Percentiles rank a stretch among this genome's conserved stretches.
These are phyloP conservation scores for Tolypocladium paradoxum DNA, from an alignment of 2,329 filamentous ascomycete genomes.

Conservation along the genomic window DNA sequence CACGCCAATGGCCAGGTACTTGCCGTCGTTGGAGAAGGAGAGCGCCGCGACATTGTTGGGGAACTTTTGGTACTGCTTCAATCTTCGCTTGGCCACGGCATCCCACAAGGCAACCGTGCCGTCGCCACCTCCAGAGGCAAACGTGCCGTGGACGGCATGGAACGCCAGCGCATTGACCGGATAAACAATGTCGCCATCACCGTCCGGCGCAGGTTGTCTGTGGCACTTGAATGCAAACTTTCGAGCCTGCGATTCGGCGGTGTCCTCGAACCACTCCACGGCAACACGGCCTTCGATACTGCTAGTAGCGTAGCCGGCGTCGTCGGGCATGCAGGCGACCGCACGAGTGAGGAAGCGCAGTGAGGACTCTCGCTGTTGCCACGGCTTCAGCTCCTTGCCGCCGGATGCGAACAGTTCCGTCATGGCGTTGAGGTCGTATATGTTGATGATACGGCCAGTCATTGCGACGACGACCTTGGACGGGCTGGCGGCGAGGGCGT, in stretches of 20 bases:
- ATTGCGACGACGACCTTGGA: conserved; percentile 90
- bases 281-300: conserved; percentile 93
- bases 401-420: conserved; percentile 37
- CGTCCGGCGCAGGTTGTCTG: conserved; percentile 57
- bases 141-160: conserved; percentile 73
- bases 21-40: conserved; percentile 68
- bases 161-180: conserved; percentile 86
- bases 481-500: conserved; percentile 67
- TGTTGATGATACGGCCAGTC: conserved; percentile 85
- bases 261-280: conserved; percentile 96
- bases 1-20: conserved; percentile 65
- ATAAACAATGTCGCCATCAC: conserved; percentile 69
- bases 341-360: conserved; percentile 93
- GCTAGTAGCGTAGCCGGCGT: conserved; percentile 82
- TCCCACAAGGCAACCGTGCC: conserved; percentile 92
- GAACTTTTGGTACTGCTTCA: conserved; percentile 82
- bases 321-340: conserved; percentile 92
- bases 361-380: conserved; percentile 88
- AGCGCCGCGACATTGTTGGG: conserved; percentile 67
- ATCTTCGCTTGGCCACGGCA: conserved; percentile 77
- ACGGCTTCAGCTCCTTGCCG: conserved; percentile 54
- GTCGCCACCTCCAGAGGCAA: conserved; percentile 82
- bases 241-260: conserved; percentile 71
- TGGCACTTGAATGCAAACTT: conserved; percentile 99
- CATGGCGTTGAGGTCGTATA: conserved; percentile 76